Base-by-base conservation (phyloP, 2,329 filamentous ascomycete species). In the Magnaporthiopsis poae region DNA sequence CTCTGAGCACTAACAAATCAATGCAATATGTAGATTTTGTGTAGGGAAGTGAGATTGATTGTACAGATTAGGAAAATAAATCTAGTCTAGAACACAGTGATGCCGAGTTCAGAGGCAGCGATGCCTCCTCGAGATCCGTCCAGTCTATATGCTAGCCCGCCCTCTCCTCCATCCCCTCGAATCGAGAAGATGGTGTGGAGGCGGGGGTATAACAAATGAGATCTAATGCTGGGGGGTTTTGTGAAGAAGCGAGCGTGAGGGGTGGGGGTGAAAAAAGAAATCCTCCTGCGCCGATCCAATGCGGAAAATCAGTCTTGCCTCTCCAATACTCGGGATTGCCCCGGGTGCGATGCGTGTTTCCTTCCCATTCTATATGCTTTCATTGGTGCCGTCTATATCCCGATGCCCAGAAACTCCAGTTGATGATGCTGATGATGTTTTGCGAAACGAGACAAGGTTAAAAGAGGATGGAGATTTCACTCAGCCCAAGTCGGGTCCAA, bases 41-140 rank as follows among this genome's bases (percentile, higher is more conserved):
- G 80, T 82, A 3, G 80, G 80, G 25, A 82, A 81, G 70, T 82
- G 68, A 73, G 56, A 7, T 61, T 35, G 35, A 62, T 60, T 56
- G 21, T 56, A 52, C 21, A 46, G 25, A 33, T 59, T 59, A 35
- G 46, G 36, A 63, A 60, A 60, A 60, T n/a, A 61, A 21, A 21
- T 21, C 59, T 27, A 33, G 64, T 63, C 60, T 59, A 64, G 61
- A 35, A 64, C 63, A 66, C 13, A 67, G 27, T 39, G 63, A 63
- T 46, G 3, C n/a, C 46, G 33, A 62, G 29, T 25, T 62, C 15
- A n/a, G 21, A 60, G 59, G 33, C 29, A 60, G 39, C 35, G 63
- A 60, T 65, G 63, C 27, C 52, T 56, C 46, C 46, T 56, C 46
- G 9, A 56, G 46, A 25, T 56, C 46, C n/a, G 46, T 25, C 46